Percentiles rank a stretch among this genome's conserved stretches.
Conservation (phyloP, 169 alveolate species). For the Plasmodium gonderi region DNA sequence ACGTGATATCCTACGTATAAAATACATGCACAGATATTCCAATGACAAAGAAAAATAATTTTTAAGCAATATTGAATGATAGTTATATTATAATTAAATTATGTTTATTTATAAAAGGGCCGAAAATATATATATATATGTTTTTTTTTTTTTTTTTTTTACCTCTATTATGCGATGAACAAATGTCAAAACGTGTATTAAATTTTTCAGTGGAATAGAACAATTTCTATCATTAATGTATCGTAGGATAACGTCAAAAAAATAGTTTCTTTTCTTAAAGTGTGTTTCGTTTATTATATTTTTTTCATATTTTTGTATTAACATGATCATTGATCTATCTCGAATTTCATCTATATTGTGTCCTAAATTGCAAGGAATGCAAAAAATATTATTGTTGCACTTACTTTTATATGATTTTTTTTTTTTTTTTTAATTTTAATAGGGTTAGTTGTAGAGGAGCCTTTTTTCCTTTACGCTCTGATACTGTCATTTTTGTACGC, state of each 20-base stretch:
- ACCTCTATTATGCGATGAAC: constrained; percentile 48
- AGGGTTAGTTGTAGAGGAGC: neutral
- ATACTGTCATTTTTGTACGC: neutral
- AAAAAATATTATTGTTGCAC: neutral
- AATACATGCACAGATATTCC: too few species aligned
- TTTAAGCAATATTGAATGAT: neutral
- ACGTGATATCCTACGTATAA: too few species aligned
- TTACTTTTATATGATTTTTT: neutral
- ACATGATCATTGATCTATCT: constrained; percentile 60
- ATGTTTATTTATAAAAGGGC: neutral
- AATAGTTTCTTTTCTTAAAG: constrained; percentile 48
- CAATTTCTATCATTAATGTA: constrained; percentile 70
- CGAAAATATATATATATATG: neutral
- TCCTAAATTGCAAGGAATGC: constrained; percentile 21
- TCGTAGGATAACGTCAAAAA: constrained; percentile 57
- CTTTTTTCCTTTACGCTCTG: neutral
- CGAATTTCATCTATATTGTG: constrained; percentile 55
- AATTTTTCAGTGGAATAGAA: constrained; percentile 37
- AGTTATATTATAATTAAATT: neutral
- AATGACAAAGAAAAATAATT: too few species aligned
- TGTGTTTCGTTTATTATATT: constrained; percentile 42
- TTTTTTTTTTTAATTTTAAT: neutral
- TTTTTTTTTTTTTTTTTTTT: neutral
- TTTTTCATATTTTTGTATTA: constrained; percentile 68
- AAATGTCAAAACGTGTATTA: constrained; percentile 13